Evolutionary conservation across 2,329 filamentous ascomycete genomes (phyloP).

Genomic region (Trichoderma pleuroti): DNA sequence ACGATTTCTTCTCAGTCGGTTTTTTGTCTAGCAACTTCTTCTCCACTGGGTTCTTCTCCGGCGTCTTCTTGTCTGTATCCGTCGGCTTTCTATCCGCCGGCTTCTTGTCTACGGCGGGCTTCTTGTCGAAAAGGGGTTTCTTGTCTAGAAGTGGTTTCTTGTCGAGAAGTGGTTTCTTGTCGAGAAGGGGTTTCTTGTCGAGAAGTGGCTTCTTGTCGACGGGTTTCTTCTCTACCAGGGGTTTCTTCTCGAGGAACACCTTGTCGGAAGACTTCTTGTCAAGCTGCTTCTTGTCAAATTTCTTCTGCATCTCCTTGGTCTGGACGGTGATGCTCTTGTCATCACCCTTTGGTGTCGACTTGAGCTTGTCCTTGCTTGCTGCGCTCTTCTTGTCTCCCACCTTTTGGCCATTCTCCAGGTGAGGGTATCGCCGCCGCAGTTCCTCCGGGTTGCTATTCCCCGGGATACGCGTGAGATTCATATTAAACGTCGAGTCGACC

Average conservation of each 20-base stretch:
- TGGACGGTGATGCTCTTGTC: conserved; percentile 25
- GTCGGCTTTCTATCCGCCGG: background rate
- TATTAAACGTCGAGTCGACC: conserved; percentile 76
- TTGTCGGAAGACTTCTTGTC: conserved; percentile 1
- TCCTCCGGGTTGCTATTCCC: conserved; percentile 60
- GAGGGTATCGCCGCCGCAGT: conserved; percentile 64
- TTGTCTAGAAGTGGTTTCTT: background rate
- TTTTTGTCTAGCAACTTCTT: background rate
- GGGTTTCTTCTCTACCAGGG: conserved; percentile 18
- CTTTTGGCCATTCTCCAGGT: conserved; percentile 47
- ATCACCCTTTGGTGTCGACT: conserved; percentile 24
- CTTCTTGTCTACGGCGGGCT: too few relatives aligned
- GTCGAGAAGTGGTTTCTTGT: conserved; percentile 19
- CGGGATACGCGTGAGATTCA: conserved; percentile 75
- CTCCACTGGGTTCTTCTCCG: conserved; percentile 18
- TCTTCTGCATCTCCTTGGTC: conserved; percentile 31
- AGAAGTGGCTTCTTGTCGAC: background rate
- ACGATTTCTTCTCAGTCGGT: background rate
- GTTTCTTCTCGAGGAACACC: background rate
- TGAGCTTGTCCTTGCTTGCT: conserved; percentile 27
- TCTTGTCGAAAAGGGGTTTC: conserved; percentile 20
- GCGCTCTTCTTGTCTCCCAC: conserved; percentile 27
- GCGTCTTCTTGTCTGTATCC: background rate
- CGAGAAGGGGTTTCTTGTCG: background rate
- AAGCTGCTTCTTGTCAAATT: background rate